A percentile compares a stretch with the other conserved stretches of the same genome.
These are phyloP conservation scores for Geosmithia putterillii DNA, from an alignment of 2,329 filamentous ascomycete genomes.

Conservation along the genomic window DNA sequence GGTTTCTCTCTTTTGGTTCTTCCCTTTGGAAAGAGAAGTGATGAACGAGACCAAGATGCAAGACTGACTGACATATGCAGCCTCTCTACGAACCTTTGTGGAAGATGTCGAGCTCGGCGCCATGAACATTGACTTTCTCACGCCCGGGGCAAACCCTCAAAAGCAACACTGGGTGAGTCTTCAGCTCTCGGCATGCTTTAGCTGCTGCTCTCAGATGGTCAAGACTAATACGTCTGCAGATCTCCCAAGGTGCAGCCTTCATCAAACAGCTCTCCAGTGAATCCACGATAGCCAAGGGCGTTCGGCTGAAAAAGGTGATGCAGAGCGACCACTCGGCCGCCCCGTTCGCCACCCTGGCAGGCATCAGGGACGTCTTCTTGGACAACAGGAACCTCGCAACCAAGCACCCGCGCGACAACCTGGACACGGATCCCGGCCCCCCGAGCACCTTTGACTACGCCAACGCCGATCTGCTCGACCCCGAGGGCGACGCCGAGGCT, in stretches of 20 bases:
- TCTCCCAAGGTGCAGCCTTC: neutral
- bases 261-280: neutral
- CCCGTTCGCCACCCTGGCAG: neutral
- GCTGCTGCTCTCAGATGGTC: too few species aligned
- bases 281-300: neutral
- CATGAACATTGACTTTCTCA: neutral
- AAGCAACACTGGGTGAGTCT: neutral
- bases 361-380: neutral
- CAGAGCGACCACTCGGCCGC: neutral
- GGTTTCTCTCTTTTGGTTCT: neutral
- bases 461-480: neutral
- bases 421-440: neutral
- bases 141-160: neutral
- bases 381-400: neutral
- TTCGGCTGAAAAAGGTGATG: neutral
- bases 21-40: neutral
- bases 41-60: too few species aligned
- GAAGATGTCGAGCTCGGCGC: neutral
- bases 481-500: neutral
- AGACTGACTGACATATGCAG: neutral
- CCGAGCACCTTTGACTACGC: conserved; percentile 2
- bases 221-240: neutral
- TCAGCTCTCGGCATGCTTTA: too few species aligned
- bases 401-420: neutral
- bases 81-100: neutral